These are phyloP conservation scores for Phallus indusiatus DNA, from an alignment of 768 basidiomycete genomes.

Conservation along the genomic window DNA sequence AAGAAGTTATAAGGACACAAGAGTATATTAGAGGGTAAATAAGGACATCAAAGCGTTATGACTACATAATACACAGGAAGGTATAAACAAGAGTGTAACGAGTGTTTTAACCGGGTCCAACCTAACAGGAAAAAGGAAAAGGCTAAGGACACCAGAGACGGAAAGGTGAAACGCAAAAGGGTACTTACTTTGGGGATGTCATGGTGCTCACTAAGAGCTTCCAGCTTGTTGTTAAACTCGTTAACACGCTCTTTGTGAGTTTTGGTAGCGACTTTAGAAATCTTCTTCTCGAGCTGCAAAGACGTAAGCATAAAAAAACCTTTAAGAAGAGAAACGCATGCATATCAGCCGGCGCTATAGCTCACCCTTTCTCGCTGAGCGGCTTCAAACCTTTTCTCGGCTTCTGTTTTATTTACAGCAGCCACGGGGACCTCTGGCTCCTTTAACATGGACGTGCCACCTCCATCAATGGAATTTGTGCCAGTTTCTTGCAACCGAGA, in stretches of 20 bases:
- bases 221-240: constrained; percentile 82
- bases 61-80: constrained; percentile 8
- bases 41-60: constrained; percentile 3
- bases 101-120: constrained; percentile 70
- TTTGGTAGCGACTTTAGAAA: constrained; percentile 68
- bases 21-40: not conserved
- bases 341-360: constrained; percentile 12
- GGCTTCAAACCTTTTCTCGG: constrained; percentile 83
- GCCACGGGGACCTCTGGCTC: constrained; percentile 50
- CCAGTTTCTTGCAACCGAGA: constrained; percentile 16
- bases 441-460: constrained; percentile 36
- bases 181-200: constrained; percentile 78
- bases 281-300: constrained; percentile 58
- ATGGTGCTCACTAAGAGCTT: constrained; percentile 85
- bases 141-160: constrained; percentile 18
- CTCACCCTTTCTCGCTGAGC: constrained; percentile 72
- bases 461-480: not conserved
- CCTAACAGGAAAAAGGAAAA: constrained; percentile 32
- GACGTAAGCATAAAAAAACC: not conserved
- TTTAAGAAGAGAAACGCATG: not conserved
- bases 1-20: not conserved
- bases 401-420: constrained; percentile 61
- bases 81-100: constrained; percentile 12
- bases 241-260: constrained; percentile 92
- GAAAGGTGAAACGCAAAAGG: constrained; percentile 3